A percentile compares a stretch with the other conserved stretches of the same genome.
Evolutionary conservation across 768 basidiomycete species (phyloP).

Genomic region (Mycena maculata): DNA sequence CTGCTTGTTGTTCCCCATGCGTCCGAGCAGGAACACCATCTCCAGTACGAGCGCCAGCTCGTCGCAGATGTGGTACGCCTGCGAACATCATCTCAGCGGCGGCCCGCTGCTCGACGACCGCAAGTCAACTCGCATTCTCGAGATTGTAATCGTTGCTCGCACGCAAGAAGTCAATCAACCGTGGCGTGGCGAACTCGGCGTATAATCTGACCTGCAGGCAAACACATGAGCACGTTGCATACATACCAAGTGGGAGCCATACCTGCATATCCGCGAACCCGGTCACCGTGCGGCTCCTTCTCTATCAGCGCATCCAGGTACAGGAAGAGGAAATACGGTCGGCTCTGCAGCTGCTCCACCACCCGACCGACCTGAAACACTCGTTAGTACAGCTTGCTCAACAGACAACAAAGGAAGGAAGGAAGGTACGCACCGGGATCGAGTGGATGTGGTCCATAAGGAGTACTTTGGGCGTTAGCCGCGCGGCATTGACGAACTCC

Average conservation of each 20-base stretch:
- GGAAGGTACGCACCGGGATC: constrained; percentile 80
- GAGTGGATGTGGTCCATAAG: constrained; percentile 96
- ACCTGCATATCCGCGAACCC: constrained; percentile 90
- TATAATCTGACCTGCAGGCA: constrained; percentile 81
- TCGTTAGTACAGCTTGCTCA: too few relatives aligned
- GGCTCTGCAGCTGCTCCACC: constrained; percentile 82
- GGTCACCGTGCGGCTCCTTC: constrained; percentile 82
- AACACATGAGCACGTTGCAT: not conserved
- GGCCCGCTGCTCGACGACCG: not conserved
- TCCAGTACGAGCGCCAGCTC: constrained; percentile 90
- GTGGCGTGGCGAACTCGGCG: constrained; percentile 83
- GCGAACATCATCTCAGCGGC: constrained; percentile 13
- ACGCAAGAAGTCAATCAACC: constrained; percentile 91
- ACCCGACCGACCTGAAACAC: constrained; percentile 50
- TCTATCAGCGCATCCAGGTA: constrained; percentile 92
- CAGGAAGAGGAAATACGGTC: constrained; percentile 87
- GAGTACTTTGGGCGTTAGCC: constrained; percentile 85
- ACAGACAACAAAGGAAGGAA: too few relatives aligned
- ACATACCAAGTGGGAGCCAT: constrained; percentile 20
- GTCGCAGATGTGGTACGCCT: constrained; percentile 91
- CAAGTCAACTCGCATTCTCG: constrained; percentile 76
- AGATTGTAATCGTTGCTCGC: constrained; percentile 93
- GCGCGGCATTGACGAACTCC: constrained; percentile 82
- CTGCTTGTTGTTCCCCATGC: constrained; percentile 98
- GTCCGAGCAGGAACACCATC: constrained; percentile 97